Percentiles rank a stretch among this genome's conserved stretches.
Conservation (phyloP, 768 basidiomycete species). For the Russula ochroleuca region DNA sequence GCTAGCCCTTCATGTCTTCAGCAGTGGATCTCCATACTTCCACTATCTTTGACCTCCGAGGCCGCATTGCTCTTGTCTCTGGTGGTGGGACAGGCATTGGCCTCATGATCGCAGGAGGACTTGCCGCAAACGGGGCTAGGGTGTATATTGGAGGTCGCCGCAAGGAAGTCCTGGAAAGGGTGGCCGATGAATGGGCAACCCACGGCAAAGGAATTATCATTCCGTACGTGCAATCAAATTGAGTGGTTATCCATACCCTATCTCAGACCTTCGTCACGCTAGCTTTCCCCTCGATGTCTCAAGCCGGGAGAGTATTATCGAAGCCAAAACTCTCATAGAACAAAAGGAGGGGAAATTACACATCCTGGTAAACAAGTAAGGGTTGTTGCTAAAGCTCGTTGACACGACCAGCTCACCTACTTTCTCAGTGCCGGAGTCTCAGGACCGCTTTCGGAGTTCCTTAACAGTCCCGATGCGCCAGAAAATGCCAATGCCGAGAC, state of each 20-base stretch:
- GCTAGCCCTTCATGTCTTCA: conserved; percentile 13
- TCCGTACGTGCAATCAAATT: conserved; percentile 43
- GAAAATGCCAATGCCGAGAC: conserved; percentile 61
- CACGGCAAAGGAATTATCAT: conserved; percentile 46
- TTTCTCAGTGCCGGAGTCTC: conserved; percentile 64
- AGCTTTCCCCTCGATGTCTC: conserved; percentile 73
- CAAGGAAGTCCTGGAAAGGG: conserved; percentile 56
- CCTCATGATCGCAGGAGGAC: conserved; percentile 64
- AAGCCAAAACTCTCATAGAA: conserved; percentile 50
- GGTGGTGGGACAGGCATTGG: conserved; percentile 40
- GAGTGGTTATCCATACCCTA: not conserved
- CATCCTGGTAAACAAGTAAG: conserved; percentile 77
- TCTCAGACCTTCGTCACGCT: not conserved
- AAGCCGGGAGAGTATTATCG: conserved; percentile 58
- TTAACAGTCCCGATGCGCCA: conserved; percentile 52
- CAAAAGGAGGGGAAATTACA: conserved; percentile 66
- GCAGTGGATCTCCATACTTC: conserved; percentile 6
- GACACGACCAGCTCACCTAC: not conserved
- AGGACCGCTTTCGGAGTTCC: conserved; percentile 58
- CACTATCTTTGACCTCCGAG: conserved; percentile 23
- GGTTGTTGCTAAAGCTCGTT: conserved; percentile 25
- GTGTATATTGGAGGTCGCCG: conserved; percentile 78
- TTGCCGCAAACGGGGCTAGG: conserved; percentile 73
- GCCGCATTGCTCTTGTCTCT: conserved; percentile 29
- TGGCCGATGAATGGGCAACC: conserved; percentile 43